phyloP scores from a whole-genome alignment of 768 basidiomycete genomes.

The Cubamyces sp. region DNA sequence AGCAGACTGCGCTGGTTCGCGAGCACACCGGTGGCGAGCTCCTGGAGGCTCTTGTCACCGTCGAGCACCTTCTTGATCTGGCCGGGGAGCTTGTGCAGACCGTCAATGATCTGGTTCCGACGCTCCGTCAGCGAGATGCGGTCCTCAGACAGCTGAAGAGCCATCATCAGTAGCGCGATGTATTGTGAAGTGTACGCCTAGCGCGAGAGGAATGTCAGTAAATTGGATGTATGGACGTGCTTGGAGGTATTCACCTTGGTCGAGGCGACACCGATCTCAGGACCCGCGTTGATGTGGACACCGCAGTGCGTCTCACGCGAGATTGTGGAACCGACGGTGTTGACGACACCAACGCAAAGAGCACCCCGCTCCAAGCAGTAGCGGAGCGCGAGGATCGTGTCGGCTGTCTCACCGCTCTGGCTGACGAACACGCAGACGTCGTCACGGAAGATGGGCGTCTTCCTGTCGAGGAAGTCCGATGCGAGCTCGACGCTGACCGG shows the following conservation, averaged over 20 bases:
- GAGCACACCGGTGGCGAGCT: constrained; percentile 79
- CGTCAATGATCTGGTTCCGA: constrained; percentile 91
- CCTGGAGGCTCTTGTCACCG: constrained; percentile 74
- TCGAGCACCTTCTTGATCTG: constrained; percentile 89
- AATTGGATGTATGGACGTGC: neutral
- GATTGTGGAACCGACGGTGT: constrained; percentile 97
- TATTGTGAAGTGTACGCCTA: constrained; percentile 99
- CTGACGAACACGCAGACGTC: constrained; percentile 96
- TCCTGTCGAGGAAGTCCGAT: constrained; percentile 97
- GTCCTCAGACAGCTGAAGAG: constrained; percentile 97
- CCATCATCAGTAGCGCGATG: constrained; percentile 97
- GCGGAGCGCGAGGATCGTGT: constrained; percentile 93
- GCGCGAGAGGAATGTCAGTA: constrained; percentile 4
- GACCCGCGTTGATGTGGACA: constrained; percentile 99
- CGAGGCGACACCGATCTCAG: constrained; percentile 98
- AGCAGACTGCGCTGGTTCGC: constrained; percentile 84
- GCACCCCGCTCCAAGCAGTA: constrained; percentile 98
- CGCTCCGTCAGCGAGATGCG: constrained; percentile 91
- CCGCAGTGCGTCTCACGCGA: constrained; percentile 99
- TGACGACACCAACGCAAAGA: constrained; percentile 95
- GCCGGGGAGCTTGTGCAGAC: constrained; percentile 84
- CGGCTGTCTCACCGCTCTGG: constrained; percentile 98
- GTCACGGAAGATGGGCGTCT: constrained; percentile 99
- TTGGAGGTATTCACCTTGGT: constrained; percentile 68
- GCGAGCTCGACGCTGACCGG: constrained; percentile 97